phyloP scores from a whole-genome alignment of 2,329 filamentous ascomycete genomes.

The Coniochaeta sp. region DNA sequence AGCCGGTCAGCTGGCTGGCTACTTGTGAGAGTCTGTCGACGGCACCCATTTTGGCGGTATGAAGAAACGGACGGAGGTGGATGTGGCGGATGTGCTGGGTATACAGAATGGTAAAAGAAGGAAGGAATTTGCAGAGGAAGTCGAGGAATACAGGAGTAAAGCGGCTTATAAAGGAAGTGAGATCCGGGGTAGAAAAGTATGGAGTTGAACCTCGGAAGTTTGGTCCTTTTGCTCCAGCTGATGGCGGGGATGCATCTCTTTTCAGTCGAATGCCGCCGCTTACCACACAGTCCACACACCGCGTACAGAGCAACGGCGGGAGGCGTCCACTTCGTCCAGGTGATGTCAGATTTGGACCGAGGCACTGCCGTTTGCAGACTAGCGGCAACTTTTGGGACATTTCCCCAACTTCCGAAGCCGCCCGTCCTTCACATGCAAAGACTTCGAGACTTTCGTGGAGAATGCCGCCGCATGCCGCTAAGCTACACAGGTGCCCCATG shows the following conservation, averaged over 20 bases:
- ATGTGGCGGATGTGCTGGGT: background rate
- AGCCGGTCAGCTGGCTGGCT: conserved; percentile 50
- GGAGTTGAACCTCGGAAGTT: conserved; percentile 2
- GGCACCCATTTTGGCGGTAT: conserved; percentile 20
- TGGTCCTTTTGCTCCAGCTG: background rate
- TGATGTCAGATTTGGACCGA: conserved; percentile 2
- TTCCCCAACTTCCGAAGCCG: background rate
- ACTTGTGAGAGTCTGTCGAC: conserved; percentile 52
- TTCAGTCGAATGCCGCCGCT: background rate
- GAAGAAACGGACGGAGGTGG: background rate
- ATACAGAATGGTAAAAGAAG: background rate
- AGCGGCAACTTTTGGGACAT: background rate
- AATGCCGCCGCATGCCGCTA: no score
- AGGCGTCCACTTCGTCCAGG: background rate
- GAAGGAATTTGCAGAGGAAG: no score
- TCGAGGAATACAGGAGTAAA: background rate
- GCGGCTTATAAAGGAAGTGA: background rate
- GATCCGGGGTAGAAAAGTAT: no score
- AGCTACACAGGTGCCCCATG: no score
- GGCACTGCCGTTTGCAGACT: background rate
- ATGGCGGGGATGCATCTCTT: conserved; percentile 1
- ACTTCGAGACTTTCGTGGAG: background rate
- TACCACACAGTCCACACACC: no score
- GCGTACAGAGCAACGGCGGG: background rate
- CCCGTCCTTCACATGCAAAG: conserved; percentile 1